These are phyloP conservation scores for Cydonia oblonga DNA, from an alignment of 331 rosid species.

Conservation along the genomic window DNA sequence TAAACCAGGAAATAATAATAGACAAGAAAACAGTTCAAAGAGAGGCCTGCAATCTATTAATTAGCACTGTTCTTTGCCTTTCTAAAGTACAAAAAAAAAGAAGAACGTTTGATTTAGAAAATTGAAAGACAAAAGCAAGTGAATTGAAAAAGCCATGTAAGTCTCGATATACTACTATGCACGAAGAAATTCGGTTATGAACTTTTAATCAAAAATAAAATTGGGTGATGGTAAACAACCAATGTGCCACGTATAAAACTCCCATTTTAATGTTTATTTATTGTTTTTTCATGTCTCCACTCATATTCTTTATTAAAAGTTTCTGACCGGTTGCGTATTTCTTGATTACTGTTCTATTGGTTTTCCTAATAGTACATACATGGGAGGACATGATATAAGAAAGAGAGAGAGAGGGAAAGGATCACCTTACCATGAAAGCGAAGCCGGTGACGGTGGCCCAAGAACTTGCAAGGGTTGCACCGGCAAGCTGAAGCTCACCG, in stretches of 20 bases:
- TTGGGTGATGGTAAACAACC: background rate
- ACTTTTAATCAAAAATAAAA: no score
- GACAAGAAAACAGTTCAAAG: background rate
- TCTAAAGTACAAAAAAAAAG: background rate
- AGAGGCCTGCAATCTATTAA: background rate
- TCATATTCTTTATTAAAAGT: no score
- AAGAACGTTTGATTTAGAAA: background rate
- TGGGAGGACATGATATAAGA: background rate
- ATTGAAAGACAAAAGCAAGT: background rate
- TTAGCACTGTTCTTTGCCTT: background rate
- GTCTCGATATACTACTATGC: background rate
- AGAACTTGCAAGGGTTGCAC: constrained; percentile 68
- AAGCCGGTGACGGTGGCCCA: constrained; percentile 71
- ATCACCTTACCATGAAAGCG: constrained; percentile 48
- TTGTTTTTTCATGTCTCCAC: background rate
- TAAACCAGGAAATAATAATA: background rate
- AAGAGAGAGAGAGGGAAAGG: background rate
- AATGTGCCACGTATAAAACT: no score
- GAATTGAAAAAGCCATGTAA: background rate
- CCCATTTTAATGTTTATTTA: no score
- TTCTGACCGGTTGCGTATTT: accelerated
- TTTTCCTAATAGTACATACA: background rate
- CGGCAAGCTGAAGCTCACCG: constrained; percentile 74
- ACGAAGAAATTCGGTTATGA: background rate
- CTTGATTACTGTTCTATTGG: background rate